Percentiles rank a stretch among this genome's conserved stretches.
Conservation (phyloP, 768 basidiomycete genomes). For the Mycena indigotica region DNA sequence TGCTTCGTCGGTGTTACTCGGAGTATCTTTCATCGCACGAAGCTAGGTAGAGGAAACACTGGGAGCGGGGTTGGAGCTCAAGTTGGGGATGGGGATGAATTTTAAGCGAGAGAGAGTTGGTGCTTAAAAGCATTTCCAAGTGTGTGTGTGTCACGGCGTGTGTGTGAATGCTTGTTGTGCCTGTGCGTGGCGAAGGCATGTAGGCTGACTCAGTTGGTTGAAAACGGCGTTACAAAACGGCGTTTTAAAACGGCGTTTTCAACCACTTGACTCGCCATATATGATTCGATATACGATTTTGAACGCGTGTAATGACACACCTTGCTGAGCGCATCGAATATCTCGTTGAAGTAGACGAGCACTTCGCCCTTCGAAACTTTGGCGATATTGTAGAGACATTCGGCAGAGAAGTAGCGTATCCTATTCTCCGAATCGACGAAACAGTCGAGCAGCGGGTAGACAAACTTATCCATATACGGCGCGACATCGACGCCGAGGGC, state of each 20-base stretch:
- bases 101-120: too few relatives aligned
- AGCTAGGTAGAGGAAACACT: not conserved
- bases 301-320: constrained; percentile 45
- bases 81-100: too few relatives aligned
- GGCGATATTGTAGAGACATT: constrained; percentile 97
- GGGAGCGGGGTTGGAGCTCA: not conserved
- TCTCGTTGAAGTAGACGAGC: constrained; percentile 95
- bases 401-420: constrained; percentile 96
- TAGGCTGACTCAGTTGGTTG: too few relatives aligned
- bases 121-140: too few relatives aligned
- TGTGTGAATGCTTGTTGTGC: too few relatives aligned
- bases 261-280: too few relatives aligned
- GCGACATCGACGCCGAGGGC: constrained; percentile 92
- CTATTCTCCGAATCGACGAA: constrained; percentile 94
- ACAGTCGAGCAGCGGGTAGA: constrained; percentile 84
- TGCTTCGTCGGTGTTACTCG: not conserved
- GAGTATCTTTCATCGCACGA: not conserved
- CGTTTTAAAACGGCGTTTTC: too few relatives aligned
- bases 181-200: too few relatives aligned
- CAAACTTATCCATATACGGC: constrained; percentile 92
- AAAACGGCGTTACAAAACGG: too few relatives aligned
- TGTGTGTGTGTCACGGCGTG: too few relatives aligned
- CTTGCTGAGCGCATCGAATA: constrained; percentile 97
- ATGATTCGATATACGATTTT: too few relatives aligned
- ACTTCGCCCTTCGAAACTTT: constrained; percentile 98